phyloP scores from a whole-genome alignment of 2,329 filamentous ascomycete species.

The Pseudocercospora fijiensis region DNA sequence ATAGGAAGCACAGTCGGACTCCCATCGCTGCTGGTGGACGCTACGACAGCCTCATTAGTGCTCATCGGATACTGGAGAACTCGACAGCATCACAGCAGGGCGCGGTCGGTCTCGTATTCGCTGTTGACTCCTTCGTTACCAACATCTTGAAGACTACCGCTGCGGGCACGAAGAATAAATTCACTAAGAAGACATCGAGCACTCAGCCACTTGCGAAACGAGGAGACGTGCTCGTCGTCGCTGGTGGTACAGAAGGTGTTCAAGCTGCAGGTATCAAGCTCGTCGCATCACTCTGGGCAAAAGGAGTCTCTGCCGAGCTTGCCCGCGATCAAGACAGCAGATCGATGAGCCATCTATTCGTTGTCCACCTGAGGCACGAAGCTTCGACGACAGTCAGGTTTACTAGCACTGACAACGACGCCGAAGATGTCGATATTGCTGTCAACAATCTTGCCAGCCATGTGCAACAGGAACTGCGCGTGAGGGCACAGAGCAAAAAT shows the following conservation, averaged over 20 bases:
- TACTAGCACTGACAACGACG: slow-evolving; percentile 52
- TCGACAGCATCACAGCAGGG: slow-evolving; percentile 42
- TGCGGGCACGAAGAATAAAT: slow-evolving; percentile 23
- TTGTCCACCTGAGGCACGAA: slow-evolving; percentile 82
- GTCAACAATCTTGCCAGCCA: slow-evolving; percentile 72
- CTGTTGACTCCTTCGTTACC: slow-evolving; percentile 77
- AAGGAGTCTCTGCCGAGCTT: slow-evolving; percentile 84
- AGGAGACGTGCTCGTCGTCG: slow-evolving; percentile 86
- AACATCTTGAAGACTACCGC: slow-evolving; percentile 50
- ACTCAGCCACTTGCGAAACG: slow-evolving; percentile 26
- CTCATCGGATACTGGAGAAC: slow-evolving; percentile 69
- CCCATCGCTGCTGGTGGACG: slow-evolving; percentile 80
- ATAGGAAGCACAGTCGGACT: slow-evolving; percentile 66
- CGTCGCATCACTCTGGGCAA: slow-evolving; percentile 74
- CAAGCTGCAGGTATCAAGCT: slow-evolving; percentile 75
- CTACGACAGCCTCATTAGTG: slow-evolving; percentile 85
- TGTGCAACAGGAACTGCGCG: slow-evolving; percentile 77
- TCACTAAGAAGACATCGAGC: slow-evolving; percentile 21
- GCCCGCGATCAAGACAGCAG: slow-evolving; percentile 59
- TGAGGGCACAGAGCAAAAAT: slow-evolving; percentile 60
- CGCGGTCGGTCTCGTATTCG: slow-evolving; percentile 88
- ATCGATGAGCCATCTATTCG: slow-evolving; percentile 63
- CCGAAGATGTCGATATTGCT: slow-evolving; percentile 69
- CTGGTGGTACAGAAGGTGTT: slow-evolving; percentile 68
- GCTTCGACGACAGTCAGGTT: slow-evolving; percentile 54